These are phyloP conservation scores for Iberis amara DNA, from an alignment of 441 rosid species.

Conservation along the genomic window DNA sequence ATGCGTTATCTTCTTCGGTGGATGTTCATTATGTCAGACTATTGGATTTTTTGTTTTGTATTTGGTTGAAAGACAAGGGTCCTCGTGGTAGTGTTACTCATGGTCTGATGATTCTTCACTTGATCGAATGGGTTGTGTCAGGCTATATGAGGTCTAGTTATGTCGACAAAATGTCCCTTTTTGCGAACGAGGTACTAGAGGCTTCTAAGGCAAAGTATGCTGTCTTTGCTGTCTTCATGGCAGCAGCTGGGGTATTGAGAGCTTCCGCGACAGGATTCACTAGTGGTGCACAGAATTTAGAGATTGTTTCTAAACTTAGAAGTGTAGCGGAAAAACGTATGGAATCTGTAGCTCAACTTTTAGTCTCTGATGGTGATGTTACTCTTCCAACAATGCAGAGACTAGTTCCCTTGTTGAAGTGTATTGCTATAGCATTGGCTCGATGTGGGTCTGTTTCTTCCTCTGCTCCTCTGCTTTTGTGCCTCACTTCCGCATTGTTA, in stretches of 20 bases:
- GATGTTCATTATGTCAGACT: conserved; percentile 41
- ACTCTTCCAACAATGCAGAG: conserved; percentile 22
- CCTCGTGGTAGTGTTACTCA: conserved; percentile 41
- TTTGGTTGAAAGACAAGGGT: conserved; percentile 58
- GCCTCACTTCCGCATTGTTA: conserved; percentile 64
- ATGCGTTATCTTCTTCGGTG: conserved; percentile 59
- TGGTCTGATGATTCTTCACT: conserved; percentile 79
- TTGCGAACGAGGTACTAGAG: conserved; percentile 41
- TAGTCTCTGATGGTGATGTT: conserved; percentile 39
- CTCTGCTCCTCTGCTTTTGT: conserved; percentile 43
- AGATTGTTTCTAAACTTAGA: conserved; percentile 45
- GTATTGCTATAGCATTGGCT: conserved; percentile 67
- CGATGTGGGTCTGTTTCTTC: conserved; percentile 63
- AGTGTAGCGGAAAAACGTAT: conserved; percentile 50
- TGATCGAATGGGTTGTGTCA: conserved; percentile 73
- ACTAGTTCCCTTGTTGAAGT: conserved; percentile 47
- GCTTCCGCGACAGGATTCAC: conserved; percentile 43
- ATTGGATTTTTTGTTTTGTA: conserved; percentile 49
- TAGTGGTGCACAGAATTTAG: conserved; percentile 33
- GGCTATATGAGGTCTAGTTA: conserved; percentile 47
- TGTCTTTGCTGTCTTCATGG: conserved; percentile 58
- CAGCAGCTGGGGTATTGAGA: conserved; percentile 74
- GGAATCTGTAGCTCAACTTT: conserved; percentile 39
- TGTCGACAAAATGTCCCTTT: conserved; percentile 40
- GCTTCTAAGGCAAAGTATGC: conserved; percentile 35